Base-by-base conservation (phyloP, 2,329 filamentous ascomycete species). In the Trichoderma koningii region DNA sequence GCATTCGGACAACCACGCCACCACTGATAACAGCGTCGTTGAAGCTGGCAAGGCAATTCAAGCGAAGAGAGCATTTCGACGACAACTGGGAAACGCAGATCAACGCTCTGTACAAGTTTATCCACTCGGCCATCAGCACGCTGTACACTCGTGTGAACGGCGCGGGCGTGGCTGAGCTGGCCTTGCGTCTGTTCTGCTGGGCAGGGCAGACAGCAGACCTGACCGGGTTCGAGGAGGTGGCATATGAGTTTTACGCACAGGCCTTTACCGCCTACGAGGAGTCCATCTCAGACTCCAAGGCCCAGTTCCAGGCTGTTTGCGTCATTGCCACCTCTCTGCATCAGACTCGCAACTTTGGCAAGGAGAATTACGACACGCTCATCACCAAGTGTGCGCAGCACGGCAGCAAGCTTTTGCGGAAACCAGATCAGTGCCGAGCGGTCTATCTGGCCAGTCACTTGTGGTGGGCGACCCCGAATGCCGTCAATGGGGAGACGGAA, bases 251-350 rank as follows among this genome's bases (percentile, higher is more conserved):
- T 80, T 98, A 97, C 71, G 95, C 95, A 0, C 95, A 99, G 77
- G 94, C 95, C 0, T 99, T 99, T 72, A 98, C 94, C 0, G 92
- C 98, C 9, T 99, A 99, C 74, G 95, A 99, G 75, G 95, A 99
- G 77, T 90, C 92, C 0, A 91, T 99, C 68, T 95, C 92, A 67
- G 96, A 99, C 76, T 97, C 93, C 17, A 89, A 96, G 76, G 94
- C 93, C 15, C 95, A 99, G 76, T 99, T 98, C 81, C 95, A 99
- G 79, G 94, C 95, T 1, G 95, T 99, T 0, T 97, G 93, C 71
- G 89, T 97, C 45, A 93, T 99, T 72, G 92, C 94, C 2, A 92
- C 90, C 64, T 92, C 91, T 5, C 81, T 99, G 64, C 93, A 97
- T 74, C 89, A 92, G 69, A 94, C 92, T 14, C 85, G 94, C 66